phyloP scores from a whole-genome alignment of 192 early-diverging fungal species.

The Backusella westeae region DNA sequence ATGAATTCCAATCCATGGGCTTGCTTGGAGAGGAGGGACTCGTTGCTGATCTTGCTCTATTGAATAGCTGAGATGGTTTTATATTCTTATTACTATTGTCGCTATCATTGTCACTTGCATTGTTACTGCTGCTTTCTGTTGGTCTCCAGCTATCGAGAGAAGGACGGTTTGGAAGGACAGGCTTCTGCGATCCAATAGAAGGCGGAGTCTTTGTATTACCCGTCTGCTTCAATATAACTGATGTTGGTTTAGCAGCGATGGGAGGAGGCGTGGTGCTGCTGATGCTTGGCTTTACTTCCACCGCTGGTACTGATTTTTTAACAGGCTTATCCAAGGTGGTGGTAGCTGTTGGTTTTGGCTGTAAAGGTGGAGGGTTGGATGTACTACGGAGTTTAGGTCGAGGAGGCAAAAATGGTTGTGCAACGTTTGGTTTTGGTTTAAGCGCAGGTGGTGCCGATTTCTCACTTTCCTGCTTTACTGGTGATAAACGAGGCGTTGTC shows the following conservation, averaged over 20 bases:
- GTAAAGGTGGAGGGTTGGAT: constrained; percentile 10
- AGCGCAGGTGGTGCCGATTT: constrained; percentile 8
- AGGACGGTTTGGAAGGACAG: not conserved
- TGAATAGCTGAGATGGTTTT: constrained; percentile 9
- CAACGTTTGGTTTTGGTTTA: constrained; percentile 7
- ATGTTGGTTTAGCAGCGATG: not conserved
- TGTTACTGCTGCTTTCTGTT: not conserved
- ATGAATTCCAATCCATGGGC: not conserved
- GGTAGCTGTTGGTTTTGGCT: not conserved
- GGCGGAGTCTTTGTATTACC: not conserved
- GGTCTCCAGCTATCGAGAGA: not conserved
- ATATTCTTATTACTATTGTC: not conserved
- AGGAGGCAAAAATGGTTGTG: constrained; percentile 1
- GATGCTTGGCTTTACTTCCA: not conserved
- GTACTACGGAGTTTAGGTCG: constrained; percentile 9
- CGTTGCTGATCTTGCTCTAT: constrained; percentile 12
- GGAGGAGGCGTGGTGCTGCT: not conserved
- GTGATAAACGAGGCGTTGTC: not conserved
- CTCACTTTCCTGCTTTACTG: not conserved
- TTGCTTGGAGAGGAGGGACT: not conserved
- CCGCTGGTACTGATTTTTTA: not conserved
- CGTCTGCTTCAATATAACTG: not conserved
- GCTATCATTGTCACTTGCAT: not conserved
- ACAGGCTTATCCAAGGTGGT: not conserved
- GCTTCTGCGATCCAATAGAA: not conserved